Evolutionary conservation across 306 rosid species (phyloP).

Genomic region (Pachyrhizus erosus): DNA sequence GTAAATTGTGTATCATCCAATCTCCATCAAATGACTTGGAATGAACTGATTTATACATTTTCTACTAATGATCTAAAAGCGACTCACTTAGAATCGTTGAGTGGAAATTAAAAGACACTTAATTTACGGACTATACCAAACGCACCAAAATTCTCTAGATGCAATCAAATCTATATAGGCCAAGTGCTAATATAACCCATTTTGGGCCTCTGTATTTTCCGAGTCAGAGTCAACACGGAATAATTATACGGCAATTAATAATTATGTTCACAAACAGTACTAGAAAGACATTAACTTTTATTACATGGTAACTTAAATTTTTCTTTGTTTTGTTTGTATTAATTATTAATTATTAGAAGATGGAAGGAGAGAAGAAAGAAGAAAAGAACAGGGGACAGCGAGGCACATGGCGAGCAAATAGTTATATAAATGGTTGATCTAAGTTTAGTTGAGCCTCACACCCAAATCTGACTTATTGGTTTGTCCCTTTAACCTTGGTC

Average conservation of each 20-base stretch:
- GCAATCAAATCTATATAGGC: not conserved
- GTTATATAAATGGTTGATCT: constrained; percentile 46
- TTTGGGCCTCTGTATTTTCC: not conserved
- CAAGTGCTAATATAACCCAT: not conserved
- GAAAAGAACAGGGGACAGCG: constrained; percentile 31
- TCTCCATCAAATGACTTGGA: not conserved
- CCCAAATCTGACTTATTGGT: constrained; percentile 31
- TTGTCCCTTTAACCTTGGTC: constrained; percentile 9
- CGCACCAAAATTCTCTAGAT: not conserved
- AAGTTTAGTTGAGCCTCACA: constrained; percentile 17
- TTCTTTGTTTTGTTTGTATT: not conserved
- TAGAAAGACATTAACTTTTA: not conserved
- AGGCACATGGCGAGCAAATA: constrained; percentile 38
- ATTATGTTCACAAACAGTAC: not conserved
- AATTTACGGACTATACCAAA: not conserved
- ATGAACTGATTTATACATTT: not conserved
- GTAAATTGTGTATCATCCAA: not conserved
- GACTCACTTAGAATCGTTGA: not conserved
- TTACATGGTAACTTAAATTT: not conserved
- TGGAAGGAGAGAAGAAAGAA: constrained; percentile 23
- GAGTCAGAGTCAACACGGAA: not conserved
- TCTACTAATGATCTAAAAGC: not conserved
- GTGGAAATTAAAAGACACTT: not conserved
- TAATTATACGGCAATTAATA: not conserved
- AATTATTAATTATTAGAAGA: not conserved